Evolutionary conservation across 371 early-diverging fungal species (phyloP).

Genomic region (Apophysomyces sp.): DNA sequence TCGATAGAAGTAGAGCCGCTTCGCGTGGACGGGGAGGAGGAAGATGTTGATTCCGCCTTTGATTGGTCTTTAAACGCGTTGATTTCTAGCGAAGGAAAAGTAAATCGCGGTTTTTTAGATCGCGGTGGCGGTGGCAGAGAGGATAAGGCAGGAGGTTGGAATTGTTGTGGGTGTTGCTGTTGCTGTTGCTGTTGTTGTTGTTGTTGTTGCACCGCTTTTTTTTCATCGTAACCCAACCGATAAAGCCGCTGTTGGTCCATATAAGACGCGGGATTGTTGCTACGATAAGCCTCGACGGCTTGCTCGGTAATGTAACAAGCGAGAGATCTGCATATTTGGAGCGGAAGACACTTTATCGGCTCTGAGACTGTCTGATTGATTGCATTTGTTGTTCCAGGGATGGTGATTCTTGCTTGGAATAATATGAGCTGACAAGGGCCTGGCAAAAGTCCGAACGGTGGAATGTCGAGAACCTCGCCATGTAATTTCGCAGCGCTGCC

Average conservation of each 20-base stretch:
- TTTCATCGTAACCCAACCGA: not conserved
- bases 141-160: not conserved
- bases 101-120: slow-evolving; percentile 15
- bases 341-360: slow-evolving; percentile 31
- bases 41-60: slow-evolving; percentile 2
- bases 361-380: slow-evolving; percentile 28
- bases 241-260: slow-evolving; percentile 1
- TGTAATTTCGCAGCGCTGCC: slow-evolving; percentile 27
- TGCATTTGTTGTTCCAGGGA: slow-evolving; percentile 22
- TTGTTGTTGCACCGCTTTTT: not conserved
- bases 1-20: slow-evolving; percentile 6
- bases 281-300: slow-evolving; percentile 19
- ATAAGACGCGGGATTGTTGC: not conserved
- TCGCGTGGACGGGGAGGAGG: not conserved
- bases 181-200: not conserved
- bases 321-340: slow-evolving; percentile 24
- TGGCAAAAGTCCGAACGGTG: slow-evolving; percentile 28
- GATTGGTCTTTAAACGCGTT: slow-evolving; percentile 5
- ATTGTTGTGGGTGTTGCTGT: not conserved
- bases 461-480: slow-evolving; percentile 32
- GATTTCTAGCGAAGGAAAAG: slow-evolving; percentile 13
- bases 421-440: slow-evolving; percentile 37
- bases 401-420: slow-evolving; percentile 27
- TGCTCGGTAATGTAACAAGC: slow-evolving; percentile 19
- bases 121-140: slow-evolving; percentile 9